Evolutionary conservation across 2,329 filamentous ascomycete genomes (phyloP).

Genomic region (Apiospora rasikravindrae): DNA sequence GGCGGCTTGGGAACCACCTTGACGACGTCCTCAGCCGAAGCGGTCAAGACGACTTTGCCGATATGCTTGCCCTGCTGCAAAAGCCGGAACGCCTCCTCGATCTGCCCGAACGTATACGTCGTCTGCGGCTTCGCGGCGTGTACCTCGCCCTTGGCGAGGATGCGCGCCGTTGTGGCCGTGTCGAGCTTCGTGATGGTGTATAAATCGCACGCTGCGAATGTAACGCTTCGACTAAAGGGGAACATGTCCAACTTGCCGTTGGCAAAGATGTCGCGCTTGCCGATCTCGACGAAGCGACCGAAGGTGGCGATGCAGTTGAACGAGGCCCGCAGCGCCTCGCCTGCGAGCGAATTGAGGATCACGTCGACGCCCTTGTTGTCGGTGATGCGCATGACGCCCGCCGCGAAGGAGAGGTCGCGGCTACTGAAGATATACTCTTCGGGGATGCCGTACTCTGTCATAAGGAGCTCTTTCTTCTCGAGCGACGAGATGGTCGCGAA

Average conservation of each 20-base stretch:
- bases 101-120: slow-evolving; percentile 21
- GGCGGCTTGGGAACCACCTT: neutral
- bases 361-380: slow-evolving; percentile 20
- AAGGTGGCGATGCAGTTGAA: slow-evolving; percentile 24
- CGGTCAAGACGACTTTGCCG: slow-evolving; percentile 44
- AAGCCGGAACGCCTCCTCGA: slow-evolving; percentile 40
- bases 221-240: slow-evolving; percentile 22
- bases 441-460: slow-evolving; percentile 20
- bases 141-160: slow-evolving; percentile 20
- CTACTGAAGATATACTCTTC: slow-evolving; percentile 26
- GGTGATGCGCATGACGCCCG: slow-evolving; percentile 22
- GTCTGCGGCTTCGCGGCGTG: slow-evolving; percentile 18
- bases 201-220: slow-evolving; percentile 23
- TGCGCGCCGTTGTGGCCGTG: slow-evolving; percentile 20
- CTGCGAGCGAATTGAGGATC: slow-evolving; percentile 22
- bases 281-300: slow-evolving; percentile 24
- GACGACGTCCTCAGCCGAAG: slow-evolving; percentile 25
- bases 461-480: slow-evolving; percentile 22
- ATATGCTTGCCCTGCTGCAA: slow-evolving; percentile 46
- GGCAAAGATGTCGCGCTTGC: slow-evolving; percentile 24
- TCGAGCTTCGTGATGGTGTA: slow-evolving; percentile 21
- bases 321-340: slow-evolving; percentile 20
- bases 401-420: slow-evolving; percentile 24
- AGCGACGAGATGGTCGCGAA: slow-evolving; percentile 24
- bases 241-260: slow-evolving; percentile 25